Evolutionary conservation across 2,329 filamentous ascomycete species (phyloP).

Genomic region (Aspergillus amoenus): DNA sequence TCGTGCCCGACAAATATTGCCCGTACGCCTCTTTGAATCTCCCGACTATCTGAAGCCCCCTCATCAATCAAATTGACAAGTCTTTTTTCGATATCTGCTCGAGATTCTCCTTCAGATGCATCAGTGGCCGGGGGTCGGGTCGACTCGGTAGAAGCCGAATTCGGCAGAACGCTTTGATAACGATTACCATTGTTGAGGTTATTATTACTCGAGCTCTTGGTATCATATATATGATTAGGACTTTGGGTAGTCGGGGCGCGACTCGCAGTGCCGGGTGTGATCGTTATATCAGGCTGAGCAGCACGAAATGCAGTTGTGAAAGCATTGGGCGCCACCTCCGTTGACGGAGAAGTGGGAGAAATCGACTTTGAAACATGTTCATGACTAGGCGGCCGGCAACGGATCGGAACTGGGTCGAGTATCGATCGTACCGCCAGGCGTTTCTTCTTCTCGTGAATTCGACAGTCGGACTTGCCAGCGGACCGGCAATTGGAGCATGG

Average conservation of each 20-base stretch:
- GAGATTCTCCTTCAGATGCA: slow-evolving; percentile 39
- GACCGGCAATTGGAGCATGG: slow-evolving; percentile 52
- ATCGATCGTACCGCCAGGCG: slow-evolving; percentile 43
- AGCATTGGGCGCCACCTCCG: slow-evolving; percentile 22
- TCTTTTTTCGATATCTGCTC: slow-evolving; percentile 45
- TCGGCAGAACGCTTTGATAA: slow-evolving; percentile 21
- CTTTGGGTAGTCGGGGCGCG: slow-evolving; percentile 11
- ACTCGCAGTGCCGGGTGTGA: slow-evolving; percentile 15
- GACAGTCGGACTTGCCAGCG: slow-evolving; percentile 45
- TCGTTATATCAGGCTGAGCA: slow-evolving; percentile 19
- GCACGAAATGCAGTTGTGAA: slow-evolving; percentile 29
- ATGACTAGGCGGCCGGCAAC: slow-evolving; percentile 35
- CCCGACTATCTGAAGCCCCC: slow-evolving; percentile 45
- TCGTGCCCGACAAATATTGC: slow-evolving; percentile 57
- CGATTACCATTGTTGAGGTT: background rate
- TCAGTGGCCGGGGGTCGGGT: slow-evolving; percentile 28
- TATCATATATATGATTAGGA: background rate
- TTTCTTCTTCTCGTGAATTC: slow-evolving; percentile 53
- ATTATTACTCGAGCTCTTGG: slow-evolving; percentile 5
- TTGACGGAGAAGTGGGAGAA: slow-evolving; percentile 19
- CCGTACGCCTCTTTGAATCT: slow-evolving; percentile 50
- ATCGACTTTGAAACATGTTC: slow-evolving; percentile 24
- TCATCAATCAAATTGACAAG: slow-evolving; percentile 53
- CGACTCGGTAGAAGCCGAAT: slow-evolving; percentile 23
- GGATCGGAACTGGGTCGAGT: slow-evolving; percentile 49